These are phyloP conservation scores for Trapa incisa DNA, from an alignment of 345 rosid species.

Conservation along the genomic window DNA sequence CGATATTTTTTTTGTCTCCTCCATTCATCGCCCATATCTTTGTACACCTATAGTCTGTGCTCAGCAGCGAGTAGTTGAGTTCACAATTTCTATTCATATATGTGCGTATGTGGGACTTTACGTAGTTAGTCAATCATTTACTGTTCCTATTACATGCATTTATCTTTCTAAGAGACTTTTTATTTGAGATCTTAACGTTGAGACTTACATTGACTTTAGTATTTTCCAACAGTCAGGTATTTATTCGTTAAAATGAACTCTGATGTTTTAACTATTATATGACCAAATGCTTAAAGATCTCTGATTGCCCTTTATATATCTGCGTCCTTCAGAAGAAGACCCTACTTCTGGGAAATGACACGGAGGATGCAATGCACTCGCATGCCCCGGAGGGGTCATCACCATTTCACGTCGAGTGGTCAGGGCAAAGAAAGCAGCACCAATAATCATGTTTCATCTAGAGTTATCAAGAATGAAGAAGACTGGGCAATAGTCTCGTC, in stretches of 20 bases:
- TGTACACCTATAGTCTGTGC: no score
- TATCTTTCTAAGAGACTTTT: background rate
- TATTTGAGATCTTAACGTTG: background rate
- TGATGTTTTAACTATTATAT: background rate
- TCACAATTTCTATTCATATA: background rate
- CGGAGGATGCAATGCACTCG: slow-evolving; percentile 22
- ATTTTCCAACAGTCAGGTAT: background rate
- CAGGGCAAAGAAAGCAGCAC: background rate
- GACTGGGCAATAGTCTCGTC: slow-evolving; percentile 18
- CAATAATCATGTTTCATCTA: slow-evolving; percentile 13
- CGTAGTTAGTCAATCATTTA: background rate
- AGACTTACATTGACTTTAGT: background rate
- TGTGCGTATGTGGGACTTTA: no score
- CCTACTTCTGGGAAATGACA: slow-evolving; percentile 7
- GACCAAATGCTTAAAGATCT: background rate
- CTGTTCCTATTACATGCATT: background rate
- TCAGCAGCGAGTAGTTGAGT: no score
- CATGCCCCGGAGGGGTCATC: slow-evolving; percentile 31
- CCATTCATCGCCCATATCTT: no score
- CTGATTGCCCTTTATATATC: background rate
- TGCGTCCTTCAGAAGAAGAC: slow-evolving; percentile 5
- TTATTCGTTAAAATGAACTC: background rate
- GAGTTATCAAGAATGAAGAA: slow-evolving; percentile 19
- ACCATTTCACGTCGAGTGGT: background rate
- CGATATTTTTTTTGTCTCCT: no score